Evolutionary conservation across 495 filamentous ascomycete genomes (phyloP).

Genomic region (Durotheca rogersii): DNA sequence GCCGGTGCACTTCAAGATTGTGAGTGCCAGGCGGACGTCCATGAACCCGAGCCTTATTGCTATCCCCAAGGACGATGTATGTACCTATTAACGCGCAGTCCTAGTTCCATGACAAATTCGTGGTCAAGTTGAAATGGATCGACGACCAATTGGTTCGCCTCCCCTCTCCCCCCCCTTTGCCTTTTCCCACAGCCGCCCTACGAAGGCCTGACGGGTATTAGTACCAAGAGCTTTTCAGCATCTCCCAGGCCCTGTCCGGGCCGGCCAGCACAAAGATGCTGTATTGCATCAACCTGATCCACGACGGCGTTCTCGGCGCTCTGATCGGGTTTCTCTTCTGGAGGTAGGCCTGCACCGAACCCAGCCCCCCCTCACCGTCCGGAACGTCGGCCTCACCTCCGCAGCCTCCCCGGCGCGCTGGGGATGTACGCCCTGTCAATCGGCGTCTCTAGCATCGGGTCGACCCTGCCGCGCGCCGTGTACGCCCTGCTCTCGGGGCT

Average conservation of each 20-base stretch:
- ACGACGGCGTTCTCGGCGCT: constrained; percentile 62
- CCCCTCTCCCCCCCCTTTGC: background rate
- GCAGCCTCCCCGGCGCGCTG: constrained; percentile 69
- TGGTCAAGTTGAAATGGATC: constrained; percentile 67
- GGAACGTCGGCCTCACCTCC: background rate
- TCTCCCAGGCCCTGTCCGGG: constrained; percentile 74
- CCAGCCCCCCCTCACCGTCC: background rate
- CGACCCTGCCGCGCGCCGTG: constrained; percentile 62
- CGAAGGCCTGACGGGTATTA: constrained; percentile 28
- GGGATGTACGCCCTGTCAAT: constrained; percentile 74
- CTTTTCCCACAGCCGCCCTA: no score
- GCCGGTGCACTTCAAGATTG: constrained; percentile 70
- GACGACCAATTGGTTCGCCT: constrained; percentile 65
- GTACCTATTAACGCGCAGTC: no score
- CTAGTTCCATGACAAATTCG: constrained; percentile 65
- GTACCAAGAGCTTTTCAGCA: constrained; percentile 82
- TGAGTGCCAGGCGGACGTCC: constrained; percentile 19
- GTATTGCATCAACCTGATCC: constrained; percentile 70
- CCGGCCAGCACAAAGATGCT: constrained; percentile 80
- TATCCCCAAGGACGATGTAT: no score
- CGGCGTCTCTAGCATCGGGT: constrained; percentile 62
- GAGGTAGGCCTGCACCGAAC: constrained; percentile 51
- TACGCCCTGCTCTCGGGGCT: constrained; percentile 78
- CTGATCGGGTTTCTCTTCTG: constrained; percentile 68
- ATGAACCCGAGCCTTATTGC: background rate